Percentiles rank a stretch among this genome's conserved stretches.
Evolutionary conservation across 805 yeast species (phyloP).

Genomic region (Ogataea ramenticola): DNA sequence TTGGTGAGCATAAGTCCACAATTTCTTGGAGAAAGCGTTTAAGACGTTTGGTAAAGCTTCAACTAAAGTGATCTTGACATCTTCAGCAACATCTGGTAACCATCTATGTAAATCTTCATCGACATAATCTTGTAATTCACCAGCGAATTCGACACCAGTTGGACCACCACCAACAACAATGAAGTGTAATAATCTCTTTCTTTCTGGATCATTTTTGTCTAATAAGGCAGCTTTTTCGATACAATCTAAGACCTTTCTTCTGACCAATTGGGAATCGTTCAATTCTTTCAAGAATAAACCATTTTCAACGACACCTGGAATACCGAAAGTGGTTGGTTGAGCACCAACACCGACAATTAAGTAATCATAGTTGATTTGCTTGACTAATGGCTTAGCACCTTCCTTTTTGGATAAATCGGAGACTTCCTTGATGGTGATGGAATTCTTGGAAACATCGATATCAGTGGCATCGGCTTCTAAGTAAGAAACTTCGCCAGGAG

Average conservation of each 20-base stretch:
- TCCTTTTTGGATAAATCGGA: conserved; percentile 42
- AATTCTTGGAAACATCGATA: conserved; percentile 37
- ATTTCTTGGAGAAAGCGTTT: conserved; percentile 42
- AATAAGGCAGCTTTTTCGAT: conserved; percentile 48
- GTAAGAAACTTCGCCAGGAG: conserved; percentile 44
- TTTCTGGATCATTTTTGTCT: conserved; percentile 44
- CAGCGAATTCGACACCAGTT: conserved; percentile 53
- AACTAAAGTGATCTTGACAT: conserved; percentile 40
- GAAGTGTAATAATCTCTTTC: conserved; percentile 43
- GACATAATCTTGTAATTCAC: conserved; percentile 48
- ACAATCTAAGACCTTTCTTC: conserved; percentile 41
- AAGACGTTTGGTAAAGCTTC: conserved; percentile 50
- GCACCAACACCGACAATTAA: conserved; percentile 53
- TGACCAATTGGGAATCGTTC: conserved; percentile 40
- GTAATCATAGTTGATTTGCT: conserved; percentile 33
- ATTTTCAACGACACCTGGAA: conserved; percentile 51
- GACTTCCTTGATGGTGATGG: conserved; percentile 38
- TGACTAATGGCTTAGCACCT: conserved; percentile 34
- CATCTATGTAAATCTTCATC: conserved; percentile 47
- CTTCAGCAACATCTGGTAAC: conserved; percentile 48
- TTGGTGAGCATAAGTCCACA: conserved; percentile 44
- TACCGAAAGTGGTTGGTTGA: conserved; percentile 49
- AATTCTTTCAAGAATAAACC: conserved; percentile 46
- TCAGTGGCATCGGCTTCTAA: conserved; percentile 51
- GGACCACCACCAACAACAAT: conserved; percentile 56